Evolutionary conservation across 2,329 filamentous ascomycete species (phyloP).

Genomic region (Xylariaceae sp.): DNA sequence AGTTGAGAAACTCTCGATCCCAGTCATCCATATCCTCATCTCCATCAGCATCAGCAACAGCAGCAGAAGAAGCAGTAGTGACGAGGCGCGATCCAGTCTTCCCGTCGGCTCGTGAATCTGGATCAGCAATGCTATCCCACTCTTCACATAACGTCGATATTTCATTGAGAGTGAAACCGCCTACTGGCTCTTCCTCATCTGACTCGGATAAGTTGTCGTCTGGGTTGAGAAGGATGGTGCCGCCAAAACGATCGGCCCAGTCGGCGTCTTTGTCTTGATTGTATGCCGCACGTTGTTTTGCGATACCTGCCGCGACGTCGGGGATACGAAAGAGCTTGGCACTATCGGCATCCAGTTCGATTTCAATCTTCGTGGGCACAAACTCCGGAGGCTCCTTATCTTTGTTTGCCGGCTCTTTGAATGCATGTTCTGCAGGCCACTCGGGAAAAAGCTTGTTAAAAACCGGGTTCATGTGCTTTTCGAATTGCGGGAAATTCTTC

Average conservation of each 20-base stretch:
- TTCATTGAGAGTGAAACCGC: constrained; percentile 72
- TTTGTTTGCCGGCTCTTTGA: constrained; percentile 71
- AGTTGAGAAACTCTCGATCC: constrained; percentile 53
- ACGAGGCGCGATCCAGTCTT: constrained; percentile 20
- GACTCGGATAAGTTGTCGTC: constrained; percentile 40
- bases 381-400: constrained; percentile 62
- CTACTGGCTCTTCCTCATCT: constrained; percentile 52
- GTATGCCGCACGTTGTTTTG: constrained; percentile 43
- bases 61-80: too few relatives aligned
- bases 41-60: constrained; percentile 28
- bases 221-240: constrained; percentile 37
- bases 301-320: constrained; percentile 48
- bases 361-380: constrained; percentile 77
- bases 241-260: constrained; percentile 44
- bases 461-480: constrained; percentile 65
- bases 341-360: constrained; percentile 82
- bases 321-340: constrained; percentile 79
- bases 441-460: constrained; percentile 81
- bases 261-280: constrained; percentile 44
- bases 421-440: constrained; percentile 70
- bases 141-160: constrained; percentile 82
- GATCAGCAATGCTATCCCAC: constrained; percentile 57
- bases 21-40: constrained; percentile 57
- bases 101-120: constrained; percentile 5
- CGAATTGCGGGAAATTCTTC: constrained; percentile 75